Base-by-base conservation (phyloP, 208 protist species). In the Herpetomonas muscarum region DNA sequence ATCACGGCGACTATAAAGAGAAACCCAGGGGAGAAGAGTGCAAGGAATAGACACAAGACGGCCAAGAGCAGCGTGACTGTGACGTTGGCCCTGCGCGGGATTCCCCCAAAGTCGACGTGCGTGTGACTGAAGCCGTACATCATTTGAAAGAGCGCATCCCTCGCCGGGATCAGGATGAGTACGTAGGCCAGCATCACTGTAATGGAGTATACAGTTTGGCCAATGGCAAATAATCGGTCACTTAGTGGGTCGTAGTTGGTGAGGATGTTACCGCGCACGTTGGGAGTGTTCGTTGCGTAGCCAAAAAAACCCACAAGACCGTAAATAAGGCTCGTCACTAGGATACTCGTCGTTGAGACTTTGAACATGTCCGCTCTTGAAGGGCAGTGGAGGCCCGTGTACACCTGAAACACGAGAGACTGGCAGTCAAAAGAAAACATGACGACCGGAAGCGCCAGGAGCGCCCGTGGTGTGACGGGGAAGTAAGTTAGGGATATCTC, bases 401-500 rank as follows among this genome's bases (percentile, higher is more conserved):
- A 86, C 1, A 90, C 44, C 54, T 86, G 78, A 61, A 90, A 90
- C 0, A 84, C 76, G 0, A 90, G 59, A 2, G 82, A 78, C 55
- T 90, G 82, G 46, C 82, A 90, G 48, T 86, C 82, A 48, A 84
- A 90, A 22, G 79, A 76, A 46, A 90, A 90, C 64, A 86, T 79
- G 54, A 90, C 66, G 1, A 90, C 75, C 1, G 82, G 82, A 6
- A 90, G 55, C 0, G 73, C 49, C 21, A 86, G 51, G 5, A 86
- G 54, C 0, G 66, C 67, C 17, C 60, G 64, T 13, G 39, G 45
- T 19, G 77, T 80, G 28, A 80, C 32, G 37, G 59, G 49, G 59
- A 85, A 67, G 61, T 79, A 83, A 32, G 65, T 75, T 10, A 74
- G 56, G 5, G 52, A 22, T 7, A 19, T 22, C 15, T 12, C 17